A percentile compares a stretch with the other conserved stretches of the same genome.
These are phyloP conservation scores for Aspergillus sclerotioniger DNA, from an alignment of 495 filamentous ascomycete species.

Conservation along the genomic window DNA sequence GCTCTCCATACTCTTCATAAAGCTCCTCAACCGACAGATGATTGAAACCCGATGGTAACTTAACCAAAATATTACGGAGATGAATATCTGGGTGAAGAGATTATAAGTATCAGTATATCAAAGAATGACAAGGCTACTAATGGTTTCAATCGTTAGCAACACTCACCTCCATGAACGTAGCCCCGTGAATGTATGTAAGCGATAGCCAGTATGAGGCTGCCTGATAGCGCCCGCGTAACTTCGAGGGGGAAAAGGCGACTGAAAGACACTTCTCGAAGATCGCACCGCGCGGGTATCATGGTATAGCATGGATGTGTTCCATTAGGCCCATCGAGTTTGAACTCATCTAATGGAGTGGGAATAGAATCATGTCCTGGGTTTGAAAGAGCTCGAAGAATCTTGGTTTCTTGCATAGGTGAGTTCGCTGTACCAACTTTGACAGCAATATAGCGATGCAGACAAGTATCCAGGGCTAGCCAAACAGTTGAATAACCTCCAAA, in stretches of 20 bases:
- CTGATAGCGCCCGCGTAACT: constrained; percentile 29
- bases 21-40: constrained; percentile 29
- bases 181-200: constrained; percentile 35
- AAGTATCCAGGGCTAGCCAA: constrained; percentile 53
- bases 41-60: constrained; percentile 30
- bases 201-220: constrained; percentile 24
- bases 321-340: constrained; percentile 30
- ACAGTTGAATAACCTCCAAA: constrained; percentile 51
- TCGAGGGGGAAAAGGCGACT: constrained; percentile 29
- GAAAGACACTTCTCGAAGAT: constrained; percentile 29
- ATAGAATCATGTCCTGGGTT: constrained; percentile 19
- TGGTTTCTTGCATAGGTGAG: constrained; percentile 16
- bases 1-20: constrained; percentile 30
- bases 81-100: no score
- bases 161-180: constrained; percentile 32
- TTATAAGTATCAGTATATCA: no score
- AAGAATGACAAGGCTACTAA: no score
- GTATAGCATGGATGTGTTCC: constrained; percentile 31
- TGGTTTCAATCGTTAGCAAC: no score
- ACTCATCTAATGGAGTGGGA: constrained; percentile 26
- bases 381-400: constrained; percentile 27
- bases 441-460: constrained; percentile 30
- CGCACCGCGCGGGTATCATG: constrained; percentile 22
- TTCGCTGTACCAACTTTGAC: constrained; percentile 32
- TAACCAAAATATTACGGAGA: constrained; percentile 34